phyloP scores from a whole-genome alignment of 140 eudicot genomes.

The Stevia rebaudiana region DNA sequence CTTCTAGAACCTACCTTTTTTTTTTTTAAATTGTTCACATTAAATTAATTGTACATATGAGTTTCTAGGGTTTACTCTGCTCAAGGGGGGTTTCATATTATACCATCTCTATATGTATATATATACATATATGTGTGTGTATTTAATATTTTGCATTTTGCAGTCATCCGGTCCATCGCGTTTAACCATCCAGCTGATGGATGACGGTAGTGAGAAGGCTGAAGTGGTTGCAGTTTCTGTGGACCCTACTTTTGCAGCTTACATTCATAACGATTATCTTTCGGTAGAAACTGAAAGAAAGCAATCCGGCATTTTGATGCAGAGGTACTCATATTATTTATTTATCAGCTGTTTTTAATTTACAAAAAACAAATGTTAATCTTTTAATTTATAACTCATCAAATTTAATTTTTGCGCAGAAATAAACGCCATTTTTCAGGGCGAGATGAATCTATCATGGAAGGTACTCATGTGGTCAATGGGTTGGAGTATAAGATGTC shows the following conservation, averaged over 20 bases:
- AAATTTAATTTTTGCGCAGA: constrained; percentile 35
- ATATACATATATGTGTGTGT: not conserved
- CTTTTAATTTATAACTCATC: not conserved
- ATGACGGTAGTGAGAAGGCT: constrained; percentile 70
- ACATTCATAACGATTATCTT: constrained; percentile 66
- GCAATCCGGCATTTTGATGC: constrained; percentile 51
- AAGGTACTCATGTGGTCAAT: constrained; percentile 52
- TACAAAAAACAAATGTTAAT: not conserved
- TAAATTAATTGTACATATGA: too few species aligned
- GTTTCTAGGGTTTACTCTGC: too few species aligned
- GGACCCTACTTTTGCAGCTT: constrained; percentile 77
- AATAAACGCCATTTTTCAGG: constrained; percentile 46
- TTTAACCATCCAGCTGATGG: constrained; percentile 77
- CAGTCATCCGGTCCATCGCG: constrained; percentile 56
- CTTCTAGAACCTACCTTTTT: too few species aligned
- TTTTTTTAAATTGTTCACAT: not conserved
- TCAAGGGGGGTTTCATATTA: too few species aligned
- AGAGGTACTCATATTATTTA: constrained; percentile 40
- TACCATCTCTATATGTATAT: constrained; percentile 4
- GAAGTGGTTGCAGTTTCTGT: constrained; percentile 80
- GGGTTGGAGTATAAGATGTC: constrained; percentile 97
- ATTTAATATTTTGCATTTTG: constrained; percentile 16
- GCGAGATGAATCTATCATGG: constrained; percentile 58
- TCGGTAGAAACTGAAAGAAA: constrained; percentile 44
- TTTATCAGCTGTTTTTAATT: not conserved